phyloP scores from a whole-genome alignment of 2,329 filamentous ascomycete genomes.

The Aspergillus sp. region DNA sequence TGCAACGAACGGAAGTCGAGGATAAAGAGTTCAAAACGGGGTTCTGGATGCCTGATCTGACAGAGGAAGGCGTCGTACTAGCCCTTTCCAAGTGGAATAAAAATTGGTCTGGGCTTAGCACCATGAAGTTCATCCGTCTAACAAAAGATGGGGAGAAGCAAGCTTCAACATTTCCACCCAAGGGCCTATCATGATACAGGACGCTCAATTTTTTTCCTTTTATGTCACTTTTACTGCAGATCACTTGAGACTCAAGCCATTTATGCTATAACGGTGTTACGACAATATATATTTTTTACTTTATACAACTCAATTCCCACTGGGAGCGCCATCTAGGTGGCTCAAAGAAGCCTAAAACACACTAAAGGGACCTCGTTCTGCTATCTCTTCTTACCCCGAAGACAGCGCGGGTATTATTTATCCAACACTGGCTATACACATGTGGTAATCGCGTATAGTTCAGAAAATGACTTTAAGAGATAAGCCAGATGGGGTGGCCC shows the following conservation, averaged over 20 bases:
- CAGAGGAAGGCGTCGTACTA: constrained; percentile 62
- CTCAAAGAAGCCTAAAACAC: too few relatives aligned
- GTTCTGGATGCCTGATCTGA: constrained; percentile 77
- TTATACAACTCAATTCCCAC: neutral
- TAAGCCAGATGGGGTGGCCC: too few relatives aligned
- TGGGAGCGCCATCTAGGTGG: too few relatives aligned
- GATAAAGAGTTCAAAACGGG: constrained; percentile 79
- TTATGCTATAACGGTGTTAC: constrained; percentile 26
- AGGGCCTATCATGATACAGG: constrained; percentile 48
- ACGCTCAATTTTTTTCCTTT: constrained; percentile 10
- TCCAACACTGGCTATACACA: too few relatives aligned
- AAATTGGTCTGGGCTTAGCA: constrained; percentile 76
- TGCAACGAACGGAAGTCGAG: constrained; percentile 68
- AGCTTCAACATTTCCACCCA: constrained; percentile 77
- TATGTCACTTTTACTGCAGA: constrained; percentile 11
- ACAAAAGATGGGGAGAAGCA: constrained; percentile 63
- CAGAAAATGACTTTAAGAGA: too few relatives aligned
- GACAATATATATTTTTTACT: constrained; percentile 18
- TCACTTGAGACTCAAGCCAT: constrained; percentile 13
- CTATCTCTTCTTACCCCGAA: too few relatives aligned
- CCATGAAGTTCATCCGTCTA: constrained; percentile 74
- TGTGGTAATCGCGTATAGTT: too few relatives aligned
- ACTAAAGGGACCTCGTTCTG: too few relatives aligned
- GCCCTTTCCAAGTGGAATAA: constrained; percentile 75
- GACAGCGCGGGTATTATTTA: too few relatives aligned